These are phyloP conservation scores for Cicer chorassanicum DNA, from an alignment of 306 rosid species.

Conservation along the genomic window DNA sequence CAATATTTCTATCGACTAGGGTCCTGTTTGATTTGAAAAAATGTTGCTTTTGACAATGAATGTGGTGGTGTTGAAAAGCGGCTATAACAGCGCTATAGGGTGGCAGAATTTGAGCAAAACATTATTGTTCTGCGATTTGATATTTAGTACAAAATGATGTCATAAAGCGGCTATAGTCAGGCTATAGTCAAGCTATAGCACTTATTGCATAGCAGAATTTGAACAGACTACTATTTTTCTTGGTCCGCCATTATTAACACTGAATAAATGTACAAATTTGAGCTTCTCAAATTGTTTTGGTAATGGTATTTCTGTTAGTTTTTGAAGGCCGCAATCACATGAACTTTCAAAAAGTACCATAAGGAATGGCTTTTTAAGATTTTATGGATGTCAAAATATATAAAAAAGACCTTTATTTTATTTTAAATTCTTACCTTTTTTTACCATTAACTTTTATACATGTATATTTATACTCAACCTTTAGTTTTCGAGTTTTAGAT, in stretches of 20 bases:
- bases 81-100: too few relatives aligned
- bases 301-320: not conserved
- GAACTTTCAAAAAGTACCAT: not conserved
- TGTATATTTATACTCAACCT: not conserved
- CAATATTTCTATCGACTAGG: slow-evolving; percentile 13
- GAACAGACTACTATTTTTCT: too few relatives aligned
- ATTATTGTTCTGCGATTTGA: too few relatives aligned
- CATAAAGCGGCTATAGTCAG: too few relatives aligned
- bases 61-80: too few relatives aligned
- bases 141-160: too few relatives aligned
- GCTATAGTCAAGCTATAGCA: too few relatives aligned
- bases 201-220: too few relatives aligned
- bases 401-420: slow-evolving; percentile 3
- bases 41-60: slow-evolving; percentile 8
- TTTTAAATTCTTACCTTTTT: not conserved
- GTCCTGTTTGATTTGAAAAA: slow-evolving; percentile 8
- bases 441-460: slow-evolving; percentile 2
- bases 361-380: slow-evolving; percentile 17
- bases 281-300: slow-evolving; percentile 25
- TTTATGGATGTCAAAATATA: slow-evolving; percentile 19
- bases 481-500: slow-evolving; percentile 31
- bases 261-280: not conserved
- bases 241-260: too few relatives aligned
- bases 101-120: too few relatives aligned
- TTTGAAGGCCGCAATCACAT: slow-evolving; percentile 4